Evolutionary conservation across 1,284 basidiomycete genomes (phyloP).

Genomic region (Boletellus deceptivus): DNA sequence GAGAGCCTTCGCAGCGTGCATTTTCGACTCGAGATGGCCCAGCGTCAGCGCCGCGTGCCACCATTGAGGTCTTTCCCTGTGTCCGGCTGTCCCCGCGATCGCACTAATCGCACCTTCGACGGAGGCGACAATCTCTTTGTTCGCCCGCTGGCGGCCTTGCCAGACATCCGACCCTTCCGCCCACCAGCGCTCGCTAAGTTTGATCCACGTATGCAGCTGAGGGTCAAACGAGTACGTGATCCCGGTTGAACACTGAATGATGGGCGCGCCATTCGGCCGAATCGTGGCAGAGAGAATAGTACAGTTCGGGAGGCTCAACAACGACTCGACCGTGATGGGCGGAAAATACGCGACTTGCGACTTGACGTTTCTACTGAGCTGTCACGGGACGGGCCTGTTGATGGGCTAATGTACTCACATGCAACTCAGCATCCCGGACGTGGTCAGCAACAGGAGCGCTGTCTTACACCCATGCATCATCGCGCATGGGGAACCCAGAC

Average conservation of each 20-base stretch:
- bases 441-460: constrained; percentile 71
- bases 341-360: constrained; percentile 61
- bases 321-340: constrained; percentile 58
- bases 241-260: constrained; percentile 75
- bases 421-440: constrained; percentile 65
- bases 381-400: constrained; percentile 9
- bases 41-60: constrained; percentile 79
- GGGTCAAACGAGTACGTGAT: constrained; percentile 75
- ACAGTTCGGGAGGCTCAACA: constrained; percentile 56
- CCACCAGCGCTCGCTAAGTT: constrained; percentile 80
- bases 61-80: constrained; percentile 61
- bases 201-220: constrained; percentile 63
- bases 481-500: constrained; percentile 69
- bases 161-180: constrained; percentile 76
- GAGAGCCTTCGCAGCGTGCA: constrained; percentile 69
- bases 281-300: constrained; percentile 59
- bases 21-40: constrained; percentile 78
- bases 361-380: constrained; percentile 63
- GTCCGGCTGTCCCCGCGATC: constrained; percentile 38
- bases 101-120: constrained; percentile 54
- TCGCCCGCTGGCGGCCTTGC: constrained; percentile 62
- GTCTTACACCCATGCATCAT: constrained; percentile 65
- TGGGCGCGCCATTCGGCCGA: constrained; percentile 74
- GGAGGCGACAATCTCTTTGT: constrained; percentile 48
- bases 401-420: constrained; percentile 54